Base-by-base conservation (phyloP, 1,284 basidiomycete genomes). In the Xerocomus nothofagi region DNA sequence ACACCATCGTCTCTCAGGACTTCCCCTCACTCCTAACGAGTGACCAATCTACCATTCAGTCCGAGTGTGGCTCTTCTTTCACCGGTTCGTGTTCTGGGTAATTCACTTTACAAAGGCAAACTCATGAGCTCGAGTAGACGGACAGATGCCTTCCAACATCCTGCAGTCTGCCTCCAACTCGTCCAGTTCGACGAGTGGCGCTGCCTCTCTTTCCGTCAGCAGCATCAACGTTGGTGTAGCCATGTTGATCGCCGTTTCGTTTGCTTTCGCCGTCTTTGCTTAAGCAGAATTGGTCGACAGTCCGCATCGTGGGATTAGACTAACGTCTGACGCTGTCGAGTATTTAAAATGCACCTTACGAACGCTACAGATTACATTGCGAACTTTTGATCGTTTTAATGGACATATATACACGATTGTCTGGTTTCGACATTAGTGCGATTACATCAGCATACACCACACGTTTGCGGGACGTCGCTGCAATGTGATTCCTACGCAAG, bases 21-120 rank as follows among this genome's bases (percentile, higher is more conserved):
- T 63, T 69, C 31, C 71, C 75, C 2, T 49, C 55, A 17, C 44
- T 68, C 30, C 57, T 61, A 36, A 49, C 60, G 23, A 11, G 46
- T 26, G 54, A 58, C 0, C 47, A 64, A 39, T 14, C 57, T 5
- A 1, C 30, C 3, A 0, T 67, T 15, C 58, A 69, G 46, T 44
- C 57, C 45, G 39, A 59, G 11, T 80, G 78, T 54, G 78, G 78
- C 15, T 59, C 71, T 33, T 63, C 67, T 38, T 79, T 79, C 56
- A 66, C 70, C 33, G 62, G 78, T 79, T 57, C 54, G 74, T 55
- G 12, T 48, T 34, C 14, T 6, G 15, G 17, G 21, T 14, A 0
- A 14, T 17, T 26, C 26, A 7, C 24, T 21, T 2, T 30, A 7
- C 12, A 23, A 41, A 7, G 6, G n/a, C 42, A 4, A 15, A 37